Base-by-base conservation (phyloP, 805 yeast species). In the Spathaspora girioi region DNA sequence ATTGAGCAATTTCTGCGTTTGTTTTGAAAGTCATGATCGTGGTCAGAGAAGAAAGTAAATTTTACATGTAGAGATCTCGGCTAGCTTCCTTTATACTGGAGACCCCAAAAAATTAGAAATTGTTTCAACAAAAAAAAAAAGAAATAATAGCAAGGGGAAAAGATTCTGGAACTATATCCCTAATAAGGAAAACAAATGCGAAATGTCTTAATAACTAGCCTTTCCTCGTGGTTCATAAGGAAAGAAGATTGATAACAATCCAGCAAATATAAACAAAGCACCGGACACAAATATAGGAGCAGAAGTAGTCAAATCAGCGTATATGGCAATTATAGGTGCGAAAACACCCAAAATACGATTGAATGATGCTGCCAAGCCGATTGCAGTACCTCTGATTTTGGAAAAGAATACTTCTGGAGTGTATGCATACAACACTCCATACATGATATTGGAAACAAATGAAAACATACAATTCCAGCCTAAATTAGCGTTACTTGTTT, bases 241-340 rank as follows among this genome's bases (percentile, higher is more conserved):
- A 54, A 66, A 62, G 41, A 65, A 62, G 49, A 65, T 32, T 17
- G 64, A 66, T 52, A 70, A 51, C 3, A 67, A 51, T 5, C 79
- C 75, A n/a, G 82, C 63, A 20, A 63, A 58, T 17, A 83, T 74
- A 56, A 82, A 79, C 44, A 80, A 61, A 1, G 81, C 83, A 43
- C 85, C 86, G 59, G 83, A 75, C 15, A 82, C 83, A 76, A 79
- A 83, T 46, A 82, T 80, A 4, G 87, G 87, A 15, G 83, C 81
- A 1, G 82, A 60, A 2, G 83, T 73, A n/a, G 77, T 71, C 50
- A 80, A 69, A 57, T 83, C 79, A 3, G 80, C 80, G 62, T 70
- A 81, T 56, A 78, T 80, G 45, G 75, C 79, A 45, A 81, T 77
- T 31, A 82, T 78, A 18, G 87, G 87, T 5, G 83, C 83, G 59